Base-by-base conservation (phyloP, 495 filamentous ascomycete genomes). In the Pyrenula aspistea region DNA sequence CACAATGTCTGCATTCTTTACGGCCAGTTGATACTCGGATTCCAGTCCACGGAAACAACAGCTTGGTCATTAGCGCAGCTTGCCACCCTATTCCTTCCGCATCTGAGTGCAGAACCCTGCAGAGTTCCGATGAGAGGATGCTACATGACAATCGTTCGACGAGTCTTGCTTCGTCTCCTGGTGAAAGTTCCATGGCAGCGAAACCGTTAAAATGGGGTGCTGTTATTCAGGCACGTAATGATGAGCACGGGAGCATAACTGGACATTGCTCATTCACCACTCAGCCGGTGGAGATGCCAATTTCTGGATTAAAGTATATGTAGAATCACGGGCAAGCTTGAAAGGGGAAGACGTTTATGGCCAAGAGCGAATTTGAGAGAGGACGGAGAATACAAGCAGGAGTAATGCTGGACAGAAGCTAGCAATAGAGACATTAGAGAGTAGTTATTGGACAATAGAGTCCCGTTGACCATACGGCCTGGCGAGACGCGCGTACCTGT, bases 41-140 rank as follows among this genome's bases (percentile, higher is more conserved):
- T 56, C 68, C 68, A 3, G 22, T 71, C 11, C 62, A 61, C 1
- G 60, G 61, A 0, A 65, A 59, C 47, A 65, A 62, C 49, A 70
- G 67, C 54, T 57, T 62, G 11, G 68, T 65, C 1, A 65, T 72
- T 15, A 65, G 67, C 22, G 50, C 50, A 20, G 50, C 50, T 20
- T 52, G 50, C 19, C 50, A 52, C 20, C 50, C 50, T 15, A 4
- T 4, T 4, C 31, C 31, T 15, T 8, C 31, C 31, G 31, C 31
- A 8, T 4, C 8, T 8, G 31, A 42, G 31, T 4, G 15, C 8
- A 15, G 31, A 42, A 15, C 15, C 31, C 31, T 15, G 15, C 4
- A 42, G 8, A 8, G 8, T 8, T 15, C 4, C 31, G 31, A 42
- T 15, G n/a, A n/a, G n/a, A n/a, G n/a, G n/a, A n/a, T n/a, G n/a